Conservation (phyloP, 2,329 filamentous ascomycete genomes). For the Amauroascus niger region DNA sequence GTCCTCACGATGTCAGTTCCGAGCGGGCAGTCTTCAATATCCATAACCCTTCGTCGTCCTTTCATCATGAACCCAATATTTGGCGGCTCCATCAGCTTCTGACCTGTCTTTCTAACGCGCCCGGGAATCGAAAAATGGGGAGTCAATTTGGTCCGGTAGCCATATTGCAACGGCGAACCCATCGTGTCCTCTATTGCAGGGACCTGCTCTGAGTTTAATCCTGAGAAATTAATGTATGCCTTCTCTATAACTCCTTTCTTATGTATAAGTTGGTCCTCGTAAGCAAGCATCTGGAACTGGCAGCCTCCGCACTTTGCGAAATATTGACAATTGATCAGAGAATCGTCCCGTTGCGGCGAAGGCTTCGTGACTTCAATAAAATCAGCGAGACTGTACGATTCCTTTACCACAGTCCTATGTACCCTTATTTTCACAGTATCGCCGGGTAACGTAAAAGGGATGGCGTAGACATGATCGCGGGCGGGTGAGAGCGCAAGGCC, state of each 20-base stretch:
- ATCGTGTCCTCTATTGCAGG: constrained; percentile 75
- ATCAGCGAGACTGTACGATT: constrained; percentile 68
- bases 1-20: constrained; percentile 74
- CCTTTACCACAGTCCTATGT: constrained; percentile 56
- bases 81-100: constrained; percentile 46
- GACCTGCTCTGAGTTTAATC: constrained; percentile 63
- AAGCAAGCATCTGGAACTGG: constrained; percentile 95
- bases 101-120: constrained; percentile 44
- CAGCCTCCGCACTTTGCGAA: constrained; percentile 83
- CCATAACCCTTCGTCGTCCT: constrained; percentile 66
- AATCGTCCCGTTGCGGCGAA: constrained; percentile 66
- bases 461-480: constrained; percentile 64
- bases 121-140: constrained; percentile 81
- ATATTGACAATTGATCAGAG: constrained; percentile 70
- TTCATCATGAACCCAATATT: constrained; percentile 87
- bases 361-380: constrained; percentile 67
- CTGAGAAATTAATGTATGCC: constrained; percentile 84
- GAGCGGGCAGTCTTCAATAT: constrained; percentile 96
- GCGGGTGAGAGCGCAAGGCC: constrained; percentile 66
- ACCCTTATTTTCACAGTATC: constrained; percentile 72
- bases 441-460: constrained; percentile 81
- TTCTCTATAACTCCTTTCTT: constrained; percentile 84
- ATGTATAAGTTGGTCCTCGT: constrained; percentile 70
- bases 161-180: constrained; percentile 80
- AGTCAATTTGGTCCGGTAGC: constrained; percentile 92